Evolutionary conservation across 225 moss, liverwort and hornwort species (phyloP).

Genomic region (Polytrichum formosum): DNA sequence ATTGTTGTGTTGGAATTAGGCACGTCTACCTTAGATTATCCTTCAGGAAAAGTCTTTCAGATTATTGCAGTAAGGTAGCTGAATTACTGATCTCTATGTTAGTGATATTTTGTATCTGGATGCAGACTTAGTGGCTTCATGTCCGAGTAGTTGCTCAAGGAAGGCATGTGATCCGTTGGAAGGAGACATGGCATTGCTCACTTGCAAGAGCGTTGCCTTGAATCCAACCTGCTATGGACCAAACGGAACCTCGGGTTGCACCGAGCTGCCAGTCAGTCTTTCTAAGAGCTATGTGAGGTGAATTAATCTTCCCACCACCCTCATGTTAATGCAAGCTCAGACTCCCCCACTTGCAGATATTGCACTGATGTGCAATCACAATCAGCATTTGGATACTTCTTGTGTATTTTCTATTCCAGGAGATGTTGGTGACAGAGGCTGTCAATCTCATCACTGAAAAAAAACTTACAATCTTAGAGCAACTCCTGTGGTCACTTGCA

Average conservation of each 20-base stretch:
- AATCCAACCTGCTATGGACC: conserved; percentile 29
- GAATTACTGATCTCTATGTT: background rate
- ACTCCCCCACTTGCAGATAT: background rate
- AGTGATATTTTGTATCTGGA: background rate
- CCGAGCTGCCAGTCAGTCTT: conserved; percentile 31
- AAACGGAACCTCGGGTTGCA: conserved; percentile 31
- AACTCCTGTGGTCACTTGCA: background rate
- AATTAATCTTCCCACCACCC: background rate
- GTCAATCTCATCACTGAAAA: background rate
- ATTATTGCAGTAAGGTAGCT: background rate
- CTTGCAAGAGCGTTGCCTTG: conserved; percentile 33
- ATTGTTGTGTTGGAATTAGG: too few species aligned
- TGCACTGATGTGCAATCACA: background rate
- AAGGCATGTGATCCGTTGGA: conserved; percentile 40
- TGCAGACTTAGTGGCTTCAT: conserved; percentile 36
- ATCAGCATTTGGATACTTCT: background rate
- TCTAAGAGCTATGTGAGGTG: conserved; percentile 38
- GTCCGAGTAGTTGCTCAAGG: conserved; percentile 34
- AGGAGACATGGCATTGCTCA: conserved; percentile 27
- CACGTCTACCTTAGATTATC: too few species aligned
- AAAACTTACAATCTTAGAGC: background rate
- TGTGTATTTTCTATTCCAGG: background rate
- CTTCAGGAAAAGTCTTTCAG: background rate
- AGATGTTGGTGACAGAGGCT: background rate
- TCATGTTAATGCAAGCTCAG: background rate